Percentiles rank a stretch among this genome's conserved stretches.
phyloP scores from a whole-genome alignment of 164 flowering plant genomes.

The Nelumbo lutea region DNA sequence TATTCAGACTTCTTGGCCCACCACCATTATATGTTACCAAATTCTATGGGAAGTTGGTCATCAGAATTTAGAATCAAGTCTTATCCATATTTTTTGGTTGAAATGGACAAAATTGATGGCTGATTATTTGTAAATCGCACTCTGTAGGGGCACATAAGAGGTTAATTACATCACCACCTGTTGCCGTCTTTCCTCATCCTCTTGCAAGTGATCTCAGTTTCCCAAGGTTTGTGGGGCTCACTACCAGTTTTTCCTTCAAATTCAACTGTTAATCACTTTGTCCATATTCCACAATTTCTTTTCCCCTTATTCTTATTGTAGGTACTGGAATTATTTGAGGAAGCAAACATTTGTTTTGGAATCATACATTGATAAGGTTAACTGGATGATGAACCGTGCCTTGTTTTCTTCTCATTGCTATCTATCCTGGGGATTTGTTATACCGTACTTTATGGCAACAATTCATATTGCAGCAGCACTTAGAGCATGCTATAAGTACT shows the following conservation, averaged over 20 bases:
- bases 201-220: conserved; percentile 92
- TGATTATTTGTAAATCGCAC: neutral
- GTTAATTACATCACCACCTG: conserved; percentile 91
- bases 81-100: neutral
- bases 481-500: conserved; percentile 28
- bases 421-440: conserved; percentile 93
- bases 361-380: conserved; percentile 67
- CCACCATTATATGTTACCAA: too few relatives aligned
- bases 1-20: too few relatives aligned
- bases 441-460: conserved; percentile 72
- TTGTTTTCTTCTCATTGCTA: conserved; percentile 83
- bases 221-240: conserved; percentile 45
- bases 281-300: conserved; percentile 6
- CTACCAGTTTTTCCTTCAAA: conserved; percentile 1
- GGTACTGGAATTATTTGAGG: conserved; percentile 98
- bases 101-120: neutral
- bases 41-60: neutral
- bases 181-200: conserved; percentile 95
- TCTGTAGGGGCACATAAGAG: conserved; percentile 76
- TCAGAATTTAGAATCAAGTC: neutral
- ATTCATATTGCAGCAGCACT: conserved; percentile 71
- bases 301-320: conserved; percentile 22
- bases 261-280: neutral
- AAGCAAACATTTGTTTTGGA: conserved; percentile 97
- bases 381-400: conserved; percentile 89